These are phyloP conservation scores for Ceraceosorus guamensis DNA, from an alignment of 1,284 basidiomycete species.

Conservation along the genomic window DNA sequence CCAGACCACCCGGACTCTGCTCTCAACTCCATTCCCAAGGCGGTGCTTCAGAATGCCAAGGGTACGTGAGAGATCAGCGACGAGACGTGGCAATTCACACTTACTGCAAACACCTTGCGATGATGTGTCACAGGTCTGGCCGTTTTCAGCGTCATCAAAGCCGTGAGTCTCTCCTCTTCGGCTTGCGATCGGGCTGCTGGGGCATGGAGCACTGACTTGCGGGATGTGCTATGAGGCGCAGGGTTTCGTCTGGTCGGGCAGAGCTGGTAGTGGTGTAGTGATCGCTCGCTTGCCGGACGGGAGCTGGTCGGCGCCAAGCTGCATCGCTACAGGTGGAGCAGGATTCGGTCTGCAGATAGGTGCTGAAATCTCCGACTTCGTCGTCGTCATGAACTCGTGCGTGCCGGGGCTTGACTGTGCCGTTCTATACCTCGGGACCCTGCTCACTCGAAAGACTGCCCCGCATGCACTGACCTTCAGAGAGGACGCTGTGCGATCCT, in stretches of 20 bases:
- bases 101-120: not conserved
- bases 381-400: slow-evolving; percentile 72
- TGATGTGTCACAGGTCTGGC: slow-evolving; percentile 58
- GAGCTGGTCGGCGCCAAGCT: slow-evolving; percentile 92
- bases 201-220: not conserved
- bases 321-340: slow-evolving; percentile 82
- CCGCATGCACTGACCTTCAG: slow-evolving; percentile 47
- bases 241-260: slow-evolving; percentile 92
- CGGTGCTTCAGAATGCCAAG: slow-evolving; percentile 76
- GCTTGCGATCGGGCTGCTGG: not conserved
- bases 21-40: slow-evolving; percentile 89
- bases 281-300: slow-evolving; percentile 90
- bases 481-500: slow-evolving; percentile 89
- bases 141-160: slow-evolving; percentile 79
- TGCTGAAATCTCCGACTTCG: slow-evolving; percentile 55
- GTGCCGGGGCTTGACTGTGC: too few species aligned
- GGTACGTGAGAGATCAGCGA: slow-evolving; percentile 20
- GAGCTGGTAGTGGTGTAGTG: slow-evolving; percentile 88
- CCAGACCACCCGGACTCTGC: slow-evolving; percentile 81
- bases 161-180: slow-evolving; percentile 16
- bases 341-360: slow-evolving; percentile 94
- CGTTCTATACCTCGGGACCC: too few species aligned
- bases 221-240: slow-evolving; percentile 4
- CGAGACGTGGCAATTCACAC: not conserved
- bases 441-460: too few species aligned